Percentiles rank a stretch among this genome's conserved stretches.
phyloP scores from a whole-genome alignment of 768 basidiomycete genomes.

The Amanita pallidorosea region DNA sequence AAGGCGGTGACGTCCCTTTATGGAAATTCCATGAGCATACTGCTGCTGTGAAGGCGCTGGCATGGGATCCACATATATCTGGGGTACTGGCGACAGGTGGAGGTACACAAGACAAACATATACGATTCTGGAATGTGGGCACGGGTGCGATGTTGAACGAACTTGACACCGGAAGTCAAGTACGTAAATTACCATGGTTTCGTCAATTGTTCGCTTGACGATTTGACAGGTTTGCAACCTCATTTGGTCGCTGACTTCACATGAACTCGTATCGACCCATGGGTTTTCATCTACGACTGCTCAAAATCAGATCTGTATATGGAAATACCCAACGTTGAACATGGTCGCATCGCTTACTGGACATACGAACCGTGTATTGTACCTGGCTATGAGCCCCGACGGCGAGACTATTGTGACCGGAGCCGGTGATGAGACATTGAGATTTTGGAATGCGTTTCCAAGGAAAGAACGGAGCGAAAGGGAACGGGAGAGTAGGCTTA shows the following conservation, averaged over 20 bases:
- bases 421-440: conserved; percentile 91
- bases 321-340: conserved; percentile 87
- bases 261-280: conserved; percentile 96
- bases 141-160: conserved; percentile 80
- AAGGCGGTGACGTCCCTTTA: conserved; percentile 51
- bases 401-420: conserved; percentile 98
- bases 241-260: conserved; percentile 91
- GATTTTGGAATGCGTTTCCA: conserved; percentile 99
- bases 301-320: conserved; percentile 93
- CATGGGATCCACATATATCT: conserved; percentile 93
- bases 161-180: conserved; percentile 94
- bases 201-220: conserved; percentile 7
- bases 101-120: conserved; percentile 98
- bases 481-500: conserved; percentile 32
- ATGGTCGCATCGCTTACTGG: conserved; percentile 94
- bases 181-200: conserved; percentile 22
- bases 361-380: conserved; percentile 90
- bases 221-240: conserved; percentile 82
- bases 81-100: conserved; percentile 92
- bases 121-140: conserved; percentile 92
- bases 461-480: conserved; percentile 40
- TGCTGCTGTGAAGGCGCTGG: conserved; percentile 95
- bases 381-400: conserved; percentile 96
- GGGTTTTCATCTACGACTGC: conserved; percentile 90
- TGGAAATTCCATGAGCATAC: conserved; percentile 97